These are phyloP conservation scores for Dichomitus squalens DNA, from an alignment of 1,284 basidiomycete genomes.

Conservation along the genomic window DNA sequence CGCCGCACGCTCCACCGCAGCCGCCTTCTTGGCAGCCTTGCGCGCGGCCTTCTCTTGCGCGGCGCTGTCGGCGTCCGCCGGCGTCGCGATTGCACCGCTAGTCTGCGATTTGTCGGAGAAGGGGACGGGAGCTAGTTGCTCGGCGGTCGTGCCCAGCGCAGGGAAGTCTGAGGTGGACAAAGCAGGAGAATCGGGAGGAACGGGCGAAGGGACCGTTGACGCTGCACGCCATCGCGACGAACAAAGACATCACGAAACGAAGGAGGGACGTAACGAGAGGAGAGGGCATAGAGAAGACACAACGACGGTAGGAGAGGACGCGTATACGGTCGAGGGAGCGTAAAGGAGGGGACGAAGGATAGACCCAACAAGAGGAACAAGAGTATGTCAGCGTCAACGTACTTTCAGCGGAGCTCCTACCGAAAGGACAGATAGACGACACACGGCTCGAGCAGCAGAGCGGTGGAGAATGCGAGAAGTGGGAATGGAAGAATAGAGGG, in stretches of 20 bases:
- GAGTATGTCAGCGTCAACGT: conserved; percentile 38
- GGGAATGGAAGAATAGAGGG: conserved; percentile 17
- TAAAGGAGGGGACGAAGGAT: neutral
- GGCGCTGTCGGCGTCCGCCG: conserved; percentile 34
- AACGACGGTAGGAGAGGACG: conserved; percentile 14
- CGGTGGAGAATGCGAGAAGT: conserved; percentile 31
- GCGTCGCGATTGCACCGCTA: conserved; percentile 18
- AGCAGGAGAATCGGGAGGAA: conserved; percentile 36
- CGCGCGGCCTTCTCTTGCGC: conserved; percentile 51
- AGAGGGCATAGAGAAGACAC: conserved; percentile 3
- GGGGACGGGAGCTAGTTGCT: conserved; percentile 35
- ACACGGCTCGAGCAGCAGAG: no score
- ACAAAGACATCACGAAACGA: conserved; percentile 38
- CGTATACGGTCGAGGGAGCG: neutral
- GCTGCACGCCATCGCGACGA: conserved; percentile 35
- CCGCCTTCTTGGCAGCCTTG: conserved; percentile 41
- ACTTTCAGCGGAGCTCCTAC: conserved; percentile 31
- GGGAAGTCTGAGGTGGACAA: conserved; percentile 77
- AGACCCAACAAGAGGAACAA: conserved; percentile 29
- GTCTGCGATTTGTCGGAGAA: conserved; percentile 32
- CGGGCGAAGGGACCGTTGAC: conserved; percentile 51
- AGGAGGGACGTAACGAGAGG: conserved; percentile 18
- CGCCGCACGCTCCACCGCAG: conserved; percentile 41
- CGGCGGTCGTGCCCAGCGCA: conserved; percentile 40
- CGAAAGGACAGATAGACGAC: conserved; percentile 28